Evolutionary conservation across 2,329 filamentous ascomycete species (phyloP), one percentile per base, ranked within the genome.

Genomic region (Ceratocystis papillata): DNA sequence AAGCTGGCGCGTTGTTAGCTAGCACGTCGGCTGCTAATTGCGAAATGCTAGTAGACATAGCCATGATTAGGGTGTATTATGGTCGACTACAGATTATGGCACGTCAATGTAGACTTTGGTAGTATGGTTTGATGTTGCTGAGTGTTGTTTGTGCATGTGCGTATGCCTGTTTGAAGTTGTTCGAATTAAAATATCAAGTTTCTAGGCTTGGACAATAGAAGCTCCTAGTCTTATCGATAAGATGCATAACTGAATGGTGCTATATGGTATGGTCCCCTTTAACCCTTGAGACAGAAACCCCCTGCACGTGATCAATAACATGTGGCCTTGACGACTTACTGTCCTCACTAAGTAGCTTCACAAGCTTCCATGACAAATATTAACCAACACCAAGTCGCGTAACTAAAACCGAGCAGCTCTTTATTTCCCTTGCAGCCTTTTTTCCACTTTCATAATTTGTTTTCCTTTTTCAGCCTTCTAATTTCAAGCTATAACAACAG

Each of bases 1-100:
- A 88, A 67, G 74, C 71, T 3, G 80, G 79, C 3, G 80, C 75
- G 67, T 77, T 75, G 76, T 84, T 84, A 67, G 80, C 76, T 71
- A 87, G 81, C 74, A 87, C 83, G 65, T 77, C 75, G 70, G 73
- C 65, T 69, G 74, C 71, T 69, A 73, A 68, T 69, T 73, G 69
- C 62, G 72, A 69, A 28, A 28, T 57, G 25, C 70, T 70, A 48
- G 72, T 69, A 68, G 73, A 74, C 25, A 62, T 69, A 28, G 57
- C 48, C 66, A 71, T 70, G 28, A 55, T 48, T 25, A 20, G 70
- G 64, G 20, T 67, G 61, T 62, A 12, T 10, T 17, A 53, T 28
- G 22, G 3, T 53, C 28, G 48, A 3, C 8, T 53, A 25, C 7
- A 28, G 5, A 41, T 22, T 10, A 33, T 62, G 59, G 37, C 12